A percentile compares a stretch with the other conserved stretches of the same genome.
Evolutionary conservation across 768 basidiomycete species (phyloP).

Genomic region (Calocybe gangraenosa): DNA sequence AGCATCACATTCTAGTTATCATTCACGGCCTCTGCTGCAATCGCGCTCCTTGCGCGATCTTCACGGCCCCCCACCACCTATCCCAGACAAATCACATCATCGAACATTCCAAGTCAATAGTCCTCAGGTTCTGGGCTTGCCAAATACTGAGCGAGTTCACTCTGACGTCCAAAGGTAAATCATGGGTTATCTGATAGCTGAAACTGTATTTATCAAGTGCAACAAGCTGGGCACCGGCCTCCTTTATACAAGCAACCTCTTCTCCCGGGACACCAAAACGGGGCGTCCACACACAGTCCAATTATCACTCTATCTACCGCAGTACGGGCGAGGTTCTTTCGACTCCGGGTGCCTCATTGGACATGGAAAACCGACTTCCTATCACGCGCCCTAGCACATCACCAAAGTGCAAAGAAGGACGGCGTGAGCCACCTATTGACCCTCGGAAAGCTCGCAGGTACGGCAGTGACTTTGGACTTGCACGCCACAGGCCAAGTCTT

Average conservation of each 20-base stretch:
- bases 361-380: neutral
- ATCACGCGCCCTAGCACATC: neutral
- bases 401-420: neutral
- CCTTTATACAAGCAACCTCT: conserved; percentile 6
- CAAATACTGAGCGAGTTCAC: too few species aligned
- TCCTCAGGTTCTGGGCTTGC: too few species aligned
- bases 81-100: conserved; percentile 10
- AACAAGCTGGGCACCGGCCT: conserved; percentile 2
- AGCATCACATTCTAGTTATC: conserved; percentile 5
- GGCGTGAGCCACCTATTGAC: conserved; percentile 21
- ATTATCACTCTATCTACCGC: neutral
- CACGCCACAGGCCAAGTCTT: conserved; percentile 8
- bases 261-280: conserved; percentile 7
- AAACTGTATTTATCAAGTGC: neutral
- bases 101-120: conserved; percentile 7
- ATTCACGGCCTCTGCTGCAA: conserved; percentile 10
- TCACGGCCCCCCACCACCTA: conserved; percentile 5
- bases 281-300: neutral
- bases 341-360: neutral
- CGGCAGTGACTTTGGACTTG: conserved; percentile 27
- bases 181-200: neutral
- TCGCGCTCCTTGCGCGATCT: conserved; percentile 17
- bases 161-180: conserved; percentile 8
- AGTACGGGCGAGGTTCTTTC: neutral
- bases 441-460: conserved; percentile 26